A percentile compares a stretch with the other conserved stretches of the same genome.
phyloP scores from a whole-genome alignment of 1,284 basidiomycete species.

The Microstroma glucosiphilum region DNA sequence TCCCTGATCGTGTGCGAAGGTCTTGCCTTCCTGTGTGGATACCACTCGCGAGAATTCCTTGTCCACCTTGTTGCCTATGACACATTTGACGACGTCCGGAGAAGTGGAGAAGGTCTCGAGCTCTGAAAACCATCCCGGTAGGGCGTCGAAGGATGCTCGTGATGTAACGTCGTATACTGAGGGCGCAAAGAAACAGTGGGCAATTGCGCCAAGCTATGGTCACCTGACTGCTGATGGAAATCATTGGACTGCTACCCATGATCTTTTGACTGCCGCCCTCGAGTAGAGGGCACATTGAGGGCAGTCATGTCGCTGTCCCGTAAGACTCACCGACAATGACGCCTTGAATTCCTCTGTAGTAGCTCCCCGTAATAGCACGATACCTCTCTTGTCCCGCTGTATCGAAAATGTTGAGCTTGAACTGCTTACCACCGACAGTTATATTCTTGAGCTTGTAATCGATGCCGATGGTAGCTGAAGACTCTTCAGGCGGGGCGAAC shows the following conservation, averaged over 20 bases:
- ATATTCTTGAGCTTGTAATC: constrained; percentile 58
- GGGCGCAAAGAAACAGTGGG: neutral
- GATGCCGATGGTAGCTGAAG: constrained; percentile 77
- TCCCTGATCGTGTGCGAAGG: constrained; percentile 73
- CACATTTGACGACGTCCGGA: constrained; percentile 78
- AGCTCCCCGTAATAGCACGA: constrained; percentile 81
- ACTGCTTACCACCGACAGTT: constrained; percentile 54
- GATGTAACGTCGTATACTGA: constrained; percentile 89
- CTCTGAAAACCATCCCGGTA: constrained; percentile 87
- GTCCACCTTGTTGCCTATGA: constrained; percentile 91
- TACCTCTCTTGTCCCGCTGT: constrained; percentile 49
- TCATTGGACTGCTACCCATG: too few relatives aligned
- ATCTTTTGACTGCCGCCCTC: too few relatives aligned
- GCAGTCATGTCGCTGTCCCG: neutral
- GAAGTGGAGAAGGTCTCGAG: constrained; percentile 77
- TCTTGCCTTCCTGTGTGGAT: constrained; percentile 67
- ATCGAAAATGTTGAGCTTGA: constrained; percentile 59
- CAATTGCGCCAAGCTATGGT: neutral
- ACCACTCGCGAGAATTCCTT: constrained; percentile 87
- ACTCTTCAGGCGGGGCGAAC: constrained; percentile 90
- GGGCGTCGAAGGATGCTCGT: constrained; percentile 80
- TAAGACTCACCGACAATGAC: constrained; percentile 69
- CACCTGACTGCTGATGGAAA: too few relatives aligned
- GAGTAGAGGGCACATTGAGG: too few relatives aligned
- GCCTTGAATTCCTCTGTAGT: constrained; percentile 88